These are phyloP conservation scores for Holtermanniella nyarrowii DNA, from an alignment of 768 basidiomycete species.

Conservation along the genomic window DNA sequence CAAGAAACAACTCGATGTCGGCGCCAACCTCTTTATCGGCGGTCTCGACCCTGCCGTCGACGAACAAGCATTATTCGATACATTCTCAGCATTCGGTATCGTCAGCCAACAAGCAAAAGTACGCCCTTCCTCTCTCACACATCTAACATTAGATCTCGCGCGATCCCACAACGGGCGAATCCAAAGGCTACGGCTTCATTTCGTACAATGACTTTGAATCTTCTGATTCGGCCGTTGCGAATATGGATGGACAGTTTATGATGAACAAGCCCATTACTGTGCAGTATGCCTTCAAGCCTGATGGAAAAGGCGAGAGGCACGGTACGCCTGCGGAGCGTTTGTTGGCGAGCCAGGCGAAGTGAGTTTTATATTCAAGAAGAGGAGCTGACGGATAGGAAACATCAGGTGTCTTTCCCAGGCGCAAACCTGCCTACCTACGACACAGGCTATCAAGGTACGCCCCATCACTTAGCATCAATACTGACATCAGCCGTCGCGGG, in stretches of 20 bases:
- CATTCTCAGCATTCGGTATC: conserved; percentile 71
- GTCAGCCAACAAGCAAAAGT: conserved; percentile 41
- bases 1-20: conserved; percentile 95
- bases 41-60: conserved; percentile 92
- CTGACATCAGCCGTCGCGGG: conserved; percentile 18
- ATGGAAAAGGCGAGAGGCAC: conserved; percentile 94
- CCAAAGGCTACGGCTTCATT: conserved; percentile 96
- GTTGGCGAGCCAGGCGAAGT: conserved; percentile 84
- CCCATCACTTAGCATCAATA: not conserved
- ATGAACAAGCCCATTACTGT: conserved; percentile 98
- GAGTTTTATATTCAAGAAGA: conserved; percentile 40
- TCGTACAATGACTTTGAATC: conserved; percentile 96
- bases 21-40: conserved; percentile 93
- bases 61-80: conserved; percentile 83
- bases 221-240: conserved; percentile 88
- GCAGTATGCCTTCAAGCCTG: conserved; percentile 99
- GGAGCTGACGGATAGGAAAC: conserved; percentile 49
- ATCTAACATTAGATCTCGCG: conserved; percentile 66
- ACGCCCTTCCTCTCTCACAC: conserved; percentile 6
- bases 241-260: conserved; percentile 94
- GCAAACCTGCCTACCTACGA: conserved; percentile 8
- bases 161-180: conserved; percentile 68
- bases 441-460: conserved; percentile 28
- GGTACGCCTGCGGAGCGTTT: conserved; percentile 94
- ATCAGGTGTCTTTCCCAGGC: conserved; percentile 42